Conservation (phyloP, 306 rosid genomes). For the Lotus japonicus region DNA sequence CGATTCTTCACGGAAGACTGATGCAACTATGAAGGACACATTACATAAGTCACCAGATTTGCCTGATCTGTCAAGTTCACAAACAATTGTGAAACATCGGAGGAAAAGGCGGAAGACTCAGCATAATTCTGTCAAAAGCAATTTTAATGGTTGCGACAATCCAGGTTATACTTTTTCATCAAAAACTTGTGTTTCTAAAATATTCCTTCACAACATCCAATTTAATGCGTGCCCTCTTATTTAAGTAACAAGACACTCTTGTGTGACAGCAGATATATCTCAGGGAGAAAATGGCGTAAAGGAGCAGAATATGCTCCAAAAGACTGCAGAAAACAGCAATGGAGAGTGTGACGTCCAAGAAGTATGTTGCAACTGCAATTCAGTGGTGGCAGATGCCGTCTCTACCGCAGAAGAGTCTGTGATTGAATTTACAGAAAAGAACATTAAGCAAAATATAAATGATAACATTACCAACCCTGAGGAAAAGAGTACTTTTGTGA, state of each 20-base stretch:
- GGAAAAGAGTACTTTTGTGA: not conserved
- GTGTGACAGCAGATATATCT: slow-evolving; percentile 3
- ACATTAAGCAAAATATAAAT: slow-evolving; percentile 3
- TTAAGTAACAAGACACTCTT: slow-evolving; percentile 15
- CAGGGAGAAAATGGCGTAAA: slow-evolving; percentile 16
- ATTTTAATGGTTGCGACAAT: slow-evolving; percentile 5
- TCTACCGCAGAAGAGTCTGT: slow-evolving; percentile 4
- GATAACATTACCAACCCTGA: not conserved
- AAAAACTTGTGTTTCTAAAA: slow-evolving; percentile 14
- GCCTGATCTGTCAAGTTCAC: too few relatives aligned
- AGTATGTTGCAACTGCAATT: not conserved
- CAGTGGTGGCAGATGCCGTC: slow-evolving; percentile 16
- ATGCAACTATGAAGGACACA: too few relatives aligned
- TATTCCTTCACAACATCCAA: slow-evolving; percentile 21
- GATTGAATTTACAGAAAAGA: slow-evolving; percentile 18
- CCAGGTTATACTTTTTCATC: slow-evolving; percentile 14
- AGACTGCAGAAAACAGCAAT: slow-evolving; percentile 15
- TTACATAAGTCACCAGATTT: too few relatives aligned
- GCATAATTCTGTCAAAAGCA: slow-evolving; percentile 13
- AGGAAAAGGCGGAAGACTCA: slow-evolving; percentile 13
- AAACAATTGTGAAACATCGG: too few relatives aligned
- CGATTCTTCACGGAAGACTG: too few relatives aligned
- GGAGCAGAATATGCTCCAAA: not conserved
- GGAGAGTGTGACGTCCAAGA: slow-evolving; percentile 4
- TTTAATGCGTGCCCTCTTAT: slow-evolving; percentile 18